Conservation (phyloP, 2,329 filamentous ascomycete species). For the Diaporthe caulivora region DNA sequence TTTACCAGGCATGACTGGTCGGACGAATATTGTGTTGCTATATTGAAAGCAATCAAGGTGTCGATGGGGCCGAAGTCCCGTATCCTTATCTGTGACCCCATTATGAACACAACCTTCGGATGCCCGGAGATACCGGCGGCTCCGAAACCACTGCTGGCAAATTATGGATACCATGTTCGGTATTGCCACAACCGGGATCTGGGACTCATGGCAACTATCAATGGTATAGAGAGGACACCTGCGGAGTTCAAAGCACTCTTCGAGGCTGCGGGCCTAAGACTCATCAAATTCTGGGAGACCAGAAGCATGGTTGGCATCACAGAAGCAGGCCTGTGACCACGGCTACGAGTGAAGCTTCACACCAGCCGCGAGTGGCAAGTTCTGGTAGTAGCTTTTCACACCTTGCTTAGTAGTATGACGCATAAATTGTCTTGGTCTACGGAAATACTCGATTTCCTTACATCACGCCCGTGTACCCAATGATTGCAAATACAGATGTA, state of each 20-base stretch:
- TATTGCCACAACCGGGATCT: background rate
- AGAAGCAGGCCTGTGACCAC: no score
- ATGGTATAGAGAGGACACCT: background rate
- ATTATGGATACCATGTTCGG: background rate
- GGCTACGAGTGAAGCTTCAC: no score
- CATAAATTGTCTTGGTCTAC: no score
- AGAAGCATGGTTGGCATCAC: background rate
- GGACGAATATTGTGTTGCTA: background rate
- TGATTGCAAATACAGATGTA: no score
- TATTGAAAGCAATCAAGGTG: background rate
- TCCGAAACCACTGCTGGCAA: background rate
- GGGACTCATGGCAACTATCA: background rate
- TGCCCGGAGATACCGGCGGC: background rate
- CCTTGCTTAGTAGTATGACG: no score
- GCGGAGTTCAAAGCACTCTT: background rate
- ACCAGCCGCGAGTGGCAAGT: no score
- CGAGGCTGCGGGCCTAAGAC: background rate
- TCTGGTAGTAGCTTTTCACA: no score
- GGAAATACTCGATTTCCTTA: no score
- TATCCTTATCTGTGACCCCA: background rate
- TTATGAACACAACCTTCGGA: background rate
- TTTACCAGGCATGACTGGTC: conserved; percentile 1
- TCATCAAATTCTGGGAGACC: background rate
- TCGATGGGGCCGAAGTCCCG: background rate
- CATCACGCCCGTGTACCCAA: no score